Evolutionary conservation across 176 grass and related monocot genomes (phyloP).

Genomic region (Aechmea fasciata): DNA sequence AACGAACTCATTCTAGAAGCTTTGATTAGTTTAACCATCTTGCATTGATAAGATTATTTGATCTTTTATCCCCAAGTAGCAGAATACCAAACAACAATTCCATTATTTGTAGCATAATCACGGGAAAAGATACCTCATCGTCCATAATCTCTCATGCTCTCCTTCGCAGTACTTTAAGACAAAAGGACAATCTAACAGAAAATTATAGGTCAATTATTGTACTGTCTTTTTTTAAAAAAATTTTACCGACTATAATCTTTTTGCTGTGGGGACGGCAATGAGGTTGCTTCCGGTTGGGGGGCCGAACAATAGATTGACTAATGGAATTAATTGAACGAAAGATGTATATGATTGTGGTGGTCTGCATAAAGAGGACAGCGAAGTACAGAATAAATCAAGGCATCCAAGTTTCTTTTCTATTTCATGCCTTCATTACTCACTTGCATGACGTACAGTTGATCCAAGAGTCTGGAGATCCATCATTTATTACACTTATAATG

Average conservation of each 20-base stretch:
- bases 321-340: not conserved
- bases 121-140: not conserved
- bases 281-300: no score
- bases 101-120: not conserved
- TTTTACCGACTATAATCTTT: not conserved
- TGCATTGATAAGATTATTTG: not conserved
- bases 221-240: not conserved
- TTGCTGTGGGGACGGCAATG: not conserved
- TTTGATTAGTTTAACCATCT: not conserved
- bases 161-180: not conserved
- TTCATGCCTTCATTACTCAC: not conserved
- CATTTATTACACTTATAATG: not conserved
- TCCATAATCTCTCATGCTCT: not conserved
- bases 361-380: not conserved
- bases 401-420: not conserved
- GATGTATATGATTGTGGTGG: not conserved
- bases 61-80: not conserved
- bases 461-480: not conserved
- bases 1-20: not conserved
- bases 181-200: not conserved
- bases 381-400: not conserved
- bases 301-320: not conserved
- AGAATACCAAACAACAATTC: not conserved
- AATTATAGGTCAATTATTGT: not conserved
- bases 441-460: not conserved